Percentiles rank a stretch among this genome's conserved stretches.
These are phyloP conservation scores for Ulota crispa DNA, from an alignment of 225 moss, liverwort and hornwort genomes.

Conservation along the genomic window DNA sequence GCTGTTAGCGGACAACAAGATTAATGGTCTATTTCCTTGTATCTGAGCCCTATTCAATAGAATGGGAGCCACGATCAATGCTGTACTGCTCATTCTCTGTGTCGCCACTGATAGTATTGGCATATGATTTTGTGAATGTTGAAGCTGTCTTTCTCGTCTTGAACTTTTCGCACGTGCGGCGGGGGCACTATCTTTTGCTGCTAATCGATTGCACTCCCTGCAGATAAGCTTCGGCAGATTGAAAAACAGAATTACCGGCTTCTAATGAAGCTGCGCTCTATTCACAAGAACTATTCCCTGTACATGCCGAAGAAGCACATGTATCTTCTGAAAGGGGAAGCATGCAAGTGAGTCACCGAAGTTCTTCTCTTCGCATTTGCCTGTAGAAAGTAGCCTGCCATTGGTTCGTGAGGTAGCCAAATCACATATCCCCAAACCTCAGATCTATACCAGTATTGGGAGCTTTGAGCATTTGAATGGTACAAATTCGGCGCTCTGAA, in stretches of 20 bases:
- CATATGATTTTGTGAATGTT: neutral
- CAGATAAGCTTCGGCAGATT: conserved; percentile 55
- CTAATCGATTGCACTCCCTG: neutral
- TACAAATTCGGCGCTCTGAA: neutral
- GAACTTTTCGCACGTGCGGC: neutral
- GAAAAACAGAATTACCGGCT: conserved; percentile 53
- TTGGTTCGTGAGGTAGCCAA: neutral
- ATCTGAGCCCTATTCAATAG: neutral
- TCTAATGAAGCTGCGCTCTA: conserved; percentile 53
- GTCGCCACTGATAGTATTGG: neutral
- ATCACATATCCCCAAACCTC: neutral
- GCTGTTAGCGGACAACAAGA: too few species aligned
- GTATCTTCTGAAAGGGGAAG: conserved; percentile 57
- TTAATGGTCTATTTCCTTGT: neutral
- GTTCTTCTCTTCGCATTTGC: neutral
- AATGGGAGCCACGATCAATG: neutral
- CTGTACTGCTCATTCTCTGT: neutral
- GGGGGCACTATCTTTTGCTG: neutral
- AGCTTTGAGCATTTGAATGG: neutral
- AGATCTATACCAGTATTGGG: neutral
- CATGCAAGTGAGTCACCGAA: conserved; percentile 35
- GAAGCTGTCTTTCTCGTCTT: neutral
- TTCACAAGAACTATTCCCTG: conserved; percentile 52
- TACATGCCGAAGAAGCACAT: conserved; percentile 56
- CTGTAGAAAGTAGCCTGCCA: neutral